Percentiles rank a stretch among this genome's conserved stretches.
Conservation (phyloP, 179 eudicot species). For the Gypsophila paniculata region DNA sequence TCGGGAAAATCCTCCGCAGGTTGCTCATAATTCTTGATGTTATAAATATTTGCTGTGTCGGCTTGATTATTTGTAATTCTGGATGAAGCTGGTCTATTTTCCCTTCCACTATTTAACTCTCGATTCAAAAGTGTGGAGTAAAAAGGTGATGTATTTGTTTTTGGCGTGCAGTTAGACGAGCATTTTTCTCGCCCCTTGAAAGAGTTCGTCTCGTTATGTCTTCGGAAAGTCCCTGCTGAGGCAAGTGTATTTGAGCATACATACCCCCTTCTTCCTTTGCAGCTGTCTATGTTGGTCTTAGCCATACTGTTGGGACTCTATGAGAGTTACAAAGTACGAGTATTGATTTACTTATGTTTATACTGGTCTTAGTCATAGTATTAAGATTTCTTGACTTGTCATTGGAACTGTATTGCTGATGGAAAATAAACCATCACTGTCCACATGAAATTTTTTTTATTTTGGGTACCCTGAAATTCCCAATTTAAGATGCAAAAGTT, state of each 20-base stretch:
- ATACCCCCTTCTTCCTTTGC: background rate
- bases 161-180: constrained; percentile 69
- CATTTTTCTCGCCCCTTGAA: constrained; percentile 91
- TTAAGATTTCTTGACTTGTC: background rate
- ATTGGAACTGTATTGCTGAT: background rate
- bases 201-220: constrained; percentile 78
- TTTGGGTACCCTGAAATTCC: background rate
- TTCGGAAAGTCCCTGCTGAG: constrained; percentile 80
- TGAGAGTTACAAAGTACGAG: background rate
- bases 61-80: background rate
- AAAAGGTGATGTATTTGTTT: constrained; percentile 9
- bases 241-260: constrained; percentile 34
- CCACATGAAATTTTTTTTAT: background rate
- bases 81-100: constrained; percentile 1
- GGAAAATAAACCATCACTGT: constrained; percentile 1
- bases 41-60: constrained; percentile 6
- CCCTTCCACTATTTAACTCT: background rate
- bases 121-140: background rate
- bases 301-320: background rate
- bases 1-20: constrained; percentile 97
- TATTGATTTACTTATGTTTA: background rate
- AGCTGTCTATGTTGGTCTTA: background rate
- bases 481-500: background rate
- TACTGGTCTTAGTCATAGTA: background rate
- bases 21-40: constrained; percentile 19